Base-by-base conservation (phyloP, 139 green algal species). In the Tetradesmus obliquus region DNA sequence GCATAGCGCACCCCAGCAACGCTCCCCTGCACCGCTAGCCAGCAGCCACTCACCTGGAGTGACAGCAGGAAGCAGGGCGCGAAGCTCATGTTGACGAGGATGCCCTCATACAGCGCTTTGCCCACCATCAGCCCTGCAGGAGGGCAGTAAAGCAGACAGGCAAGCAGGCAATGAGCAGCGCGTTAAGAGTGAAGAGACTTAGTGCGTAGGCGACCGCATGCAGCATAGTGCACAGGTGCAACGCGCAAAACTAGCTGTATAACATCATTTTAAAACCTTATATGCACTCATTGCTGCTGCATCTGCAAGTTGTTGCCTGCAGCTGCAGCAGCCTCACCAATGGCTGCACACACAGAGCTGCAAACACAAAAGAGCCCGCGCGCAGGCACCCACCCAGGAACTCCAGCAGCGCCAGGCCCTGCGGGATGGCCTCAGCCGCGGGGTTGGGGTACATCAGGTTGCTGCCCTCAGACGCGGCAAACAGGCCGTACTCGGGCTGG, bases 21-120 rank as follows among this genome's bases (percentile, higher is more conserved):
- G 0, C 5, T 3, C 66, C n/a, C 2, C 5, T 1, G 15, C 5
- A 24, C 17, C 15, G 32, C 17, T 76, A 24, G 66, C 17, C 66
- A n/a, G 5, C 66, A 24, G 53, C 74, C 15, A 15, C 83, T 5
- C 87, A 96, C 95, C 93, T 96, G 94, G n/a, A 98, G 87, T 3
- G 91, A 60, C n/a, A 90, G 84, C 71, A 97, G 88, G 88, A 98
- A 98, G 92, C 98, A 98, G 62, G 96, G 95, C 8, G 97, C 97
- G 60, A 98, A 95, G 8, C 93, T 92, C 20, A 97, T 84, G 72
- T 98, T 95, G 69, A 98, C 87, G 85, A 98, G 94, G 66, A 98
- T 94, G 22, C 97, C 97, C 90, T 98, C 97, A 91, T 97, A 98
- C 91, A 97, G 90, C 8, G 95, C 95, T 91, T 97, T 96, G 58